A percentile compares a stretch with the other conserved stretches of the same genome.
These are phyloP conservation scores for Erigeron canadensis DNA, from an alignment of 129 eudicot genomes.

Conservation along the genomic window DNA sequence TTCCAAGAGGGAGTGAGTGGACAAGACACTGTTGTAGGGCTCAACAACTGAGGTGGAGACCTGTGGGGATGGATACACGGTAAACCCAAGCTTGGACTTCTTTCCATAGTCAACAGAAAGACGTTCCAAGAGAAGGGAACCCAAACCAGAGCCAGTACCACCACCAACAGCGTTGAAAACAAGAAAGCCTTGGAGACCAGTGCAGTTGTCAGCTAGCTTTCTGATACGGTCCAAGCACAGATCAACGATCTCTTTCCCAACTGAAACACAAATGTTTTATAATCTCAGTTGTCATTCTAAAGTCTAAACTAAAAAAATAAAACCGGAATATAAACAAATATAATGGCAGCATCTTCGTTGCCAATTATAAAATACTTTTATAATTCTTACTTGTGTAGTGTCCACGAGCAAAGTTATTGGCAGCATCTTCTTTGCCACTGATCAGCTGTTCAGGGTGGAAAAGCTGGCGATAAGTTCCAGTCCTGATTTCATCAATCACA, in stretches of 20 bases:
- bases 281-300: not conserved
- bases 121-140: conserved; percentile 57
- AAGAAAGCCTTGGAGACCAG: conserved; percentile 74
- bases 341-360: too few relatives aligned
- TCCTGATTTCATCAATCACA: conserved; percentile 73
- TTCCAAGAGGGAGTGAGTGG: conserved; percentile 65
- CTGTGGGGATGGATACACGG: too few relatives aligned
- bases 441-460: conserved; percentile 70
- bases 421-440: conserved; percentile 77
- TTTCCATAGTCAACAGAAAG: conserved; percentile 53
- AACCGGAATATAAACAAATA: too few relatives aligned
- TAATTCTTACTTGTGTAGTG: conserved; percentile 57
- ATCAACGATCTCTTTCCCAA: conserved; percentile 72
- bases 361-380: too few relatives aligned
- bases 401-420: conserved; percentile 80
- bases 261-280: conserved; percentile 32
- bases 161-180: conserved; percentile 78
- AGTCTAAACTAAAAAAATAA: too few relatives aligned
- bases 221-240: conserved; percentile 70
- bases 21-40: conserved; percentile 65
- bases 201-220: conserved; percentile 79
- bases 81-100: conserved; percentile 53
- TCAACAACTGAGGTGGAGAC: conserved; percentile 56
- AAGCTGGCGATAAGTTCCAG: conserved; percentile 61
- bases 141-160: conserved; percentile 58